Evolutionary conservation across 2,329 filamentous ascomycete species (phyloP).

Genomic region (Alternaria sp.): DNA sequence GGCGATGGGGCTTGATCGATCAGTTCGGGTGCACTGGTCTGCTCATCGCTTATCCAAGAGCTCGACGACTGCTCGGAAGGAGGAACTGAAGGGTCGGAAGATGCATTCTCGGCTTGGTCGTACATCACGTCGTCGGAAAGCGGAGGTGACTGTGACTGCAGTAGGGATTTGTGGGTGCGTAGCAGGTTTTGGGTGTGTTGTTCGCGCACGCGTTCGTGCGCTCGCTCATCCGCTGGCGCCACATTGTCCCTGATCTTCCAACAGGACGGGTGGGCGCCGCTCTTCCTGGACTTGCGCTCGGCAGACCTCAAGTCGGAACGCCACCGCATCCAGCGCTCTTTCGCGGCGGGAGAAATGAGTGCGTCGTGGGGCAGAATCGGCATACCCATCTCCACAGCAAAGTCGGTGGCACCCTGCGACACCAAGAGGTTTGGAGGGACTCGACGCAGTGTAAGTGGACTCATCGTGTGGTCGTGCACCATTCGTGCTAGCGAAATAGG

Average conservation of each 20-base stretch:
- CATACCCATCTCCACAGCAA: conserved; percentile 80
- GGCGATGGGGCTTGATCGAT: conserved; percentile 13
- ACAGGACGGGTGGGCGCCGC: conserved; percentile 32
- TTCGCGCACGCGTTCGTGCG: conserved; percentile 43
- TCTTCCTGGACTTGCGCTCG: conserved; percentile 55
- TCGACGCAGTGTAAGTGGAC: conserved; percentile 79
- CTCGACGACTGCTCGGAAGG: conserved; percentile 25
- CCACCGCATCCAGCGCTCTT: conserved; percentile 83
- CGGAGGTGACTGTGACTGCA: conserved; percentile 29
- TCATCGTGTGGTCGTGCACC: conserved; percentile 78
- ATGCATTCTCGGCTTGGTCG: conserved; percentile 15
- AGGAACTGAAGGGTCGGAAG: conserved; percentile 23
- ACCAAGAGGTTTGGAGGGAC: conserved; percentile 94
- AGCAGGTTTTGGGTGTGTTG: conserved; percentile 48
- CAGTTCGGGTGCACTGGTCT: conserved; percentile 21
- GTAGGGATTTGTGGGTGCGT: conserved; percentile 12
- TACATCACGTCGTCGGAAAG: conserved; percentile 27
- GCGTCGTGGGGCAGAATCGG: conserved; percentile 73
- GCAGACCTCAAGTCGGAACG: conserved; percentile 69
- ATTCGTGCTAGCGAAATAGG: conserved; percentile 86
- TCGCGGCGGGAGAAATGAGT: conserved; percentile 79
- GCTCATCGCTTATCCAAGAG: conserved; percentile 27
- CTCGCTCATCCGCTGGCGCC: conserved; percentile 37
- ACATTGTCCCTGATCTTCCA: conserved; percentile 32
- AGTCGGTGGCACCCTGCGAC: conserved; percentile 83